Base-by-base conservation (phyloP, 208 protist species). In the Crithidia expoeki region DNA sequence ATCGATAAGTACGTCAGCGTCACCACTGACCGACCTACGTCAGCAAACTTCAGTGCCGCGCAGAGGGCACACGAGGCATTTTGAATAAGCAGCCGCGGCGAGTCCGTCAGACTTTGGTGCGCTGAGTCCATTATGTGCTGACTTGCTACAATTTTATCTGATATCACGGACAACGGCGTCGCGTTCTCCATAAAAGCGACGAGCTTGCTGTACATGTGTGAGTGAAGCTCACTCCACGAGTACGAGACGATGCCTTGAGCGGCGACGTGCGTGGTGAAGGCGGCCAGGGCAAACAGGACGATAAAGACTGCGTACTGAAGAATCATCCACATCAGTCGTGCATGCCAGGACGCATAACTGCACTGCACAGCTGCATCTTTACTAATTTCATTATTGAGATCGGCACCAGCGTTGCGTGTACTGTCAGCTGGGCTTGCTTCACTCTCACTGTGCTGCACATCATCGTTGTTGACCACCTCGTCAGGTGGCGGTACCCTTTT, bases 101-200 rank as follows among this genome's bases (percentile, higher is more conserved):
- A 17, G 51, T 67, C 40, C 1, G 21, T 27, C 10, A 11, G n/a
- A 4, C 9, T 30, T 7, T 47, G 59, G 28, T 44, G 44, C 14
- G 33, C 42, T 3, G 47, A 12, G 30, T 76, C 36, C 27, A 28
- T 62, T 9, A 12, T 50, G n/a, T 10, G 63, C 28, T 25, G 36
- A 25, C 53, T 21, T 28, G 52, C 69, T n/a, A 65, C 12, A 4
- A 58, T 52, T 33, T 69, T 55, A 17, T 55, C 33, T 2, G 61
- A n/a, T 62, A 69, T 52, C 0, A 57, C 53, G 10, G 64, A 59
- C 47, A 68, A 38, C 51, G 63, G 38, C 17, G 58, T 61, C 21
- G 68, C 58, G 10, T 78, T 30, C 40, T 72, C 72, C 47, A 68
- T 68, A 30, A 62, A 72, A 12, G 65, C 50, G 21, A 64, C 38